Evolutionary conservation across 139 green algal genomes (phyloP), one percentile per base, ranked within the genome.

Genomic region (Chlamydomonas sp.): DNA sequence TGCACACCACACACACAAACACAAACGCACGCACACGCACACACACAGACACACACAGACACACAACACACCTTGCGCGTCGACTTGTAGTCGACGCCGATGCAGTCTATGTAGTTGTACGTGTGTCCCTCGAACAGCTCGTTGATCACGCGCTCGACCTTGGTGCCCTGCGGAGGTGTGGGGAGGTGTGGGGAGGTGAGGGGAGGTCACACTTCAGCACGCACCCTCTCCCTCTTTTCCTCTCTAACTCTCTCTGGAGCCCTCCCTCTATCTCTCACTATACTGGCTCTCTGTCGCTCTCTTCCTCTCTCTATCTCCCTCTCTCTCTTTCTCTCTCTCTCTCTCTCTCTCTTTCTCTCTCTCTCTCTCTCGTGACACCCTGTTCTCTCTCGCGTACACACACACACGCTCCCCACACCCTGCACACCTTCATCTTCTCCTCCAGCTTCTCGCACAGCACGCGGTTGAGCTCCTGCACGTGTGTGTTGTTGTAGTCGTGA

Each of bases 361-460:
- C n/a, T n/a, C 36, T 10, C 33, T 59, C 64, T 54, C 43, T 26
- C 43, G 16, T 20, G 20, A 13, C 43, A 54, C 43, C 13, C 43
- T 26, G 20, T 54, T 20, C 43, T 54, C 43, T 20, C 43, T 54
- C 43, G 16, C 43, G 16, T 26, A 54, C 43, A 54, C 43, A 34
- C 54, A 62, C 54, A 30, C 54, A 62, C 13, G 10, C 54, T 62
- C 6, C 10, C 26, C 54, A 28, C 54, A 62, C 3, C 33, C 29
- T 0, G 33, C 73, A 0, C 48, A 87, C 88, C 90, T 97, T 98
- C 94, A 98, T 98, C 69, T 98, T 97, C 37, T 96, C 91, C 70
- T 98, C 94, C 61, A 99, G 86, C 64, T 92, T 92, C 60, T 99
- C 95, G 63, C 82, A 93, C 43, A 99, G 85, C 35, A 98, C 89